Conservation (phyloP, 1,139 yeast species). For the Groenewaldozyma sp. region DNA sequence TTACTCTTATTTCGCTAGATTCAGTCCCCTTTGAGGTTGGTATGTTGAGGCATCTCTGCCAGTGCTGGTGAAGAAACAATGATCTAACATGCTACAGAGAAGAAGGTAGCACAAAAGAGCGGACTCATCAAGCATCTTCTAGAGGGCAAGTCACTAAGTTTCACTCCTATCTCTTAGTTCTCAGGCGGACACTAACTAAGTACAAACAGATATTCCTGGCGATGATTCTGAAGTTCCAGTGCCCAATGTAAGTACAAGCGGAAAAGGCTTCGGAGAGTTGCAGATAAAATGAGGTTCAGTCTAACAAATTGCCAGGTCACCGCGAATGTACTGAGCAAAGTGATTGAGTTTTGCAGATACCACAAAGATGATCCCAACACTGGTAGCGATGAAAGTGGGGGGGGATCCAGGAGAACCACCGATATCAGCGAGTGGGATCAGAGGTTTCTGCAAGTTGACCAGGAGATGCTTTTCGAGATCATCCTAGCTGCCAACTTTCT, state of each 20-base stretch:
- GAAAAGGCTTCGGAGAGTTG: not conserved
- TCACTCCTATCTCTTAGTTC: too few species aligned
- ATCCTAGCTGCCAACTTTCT: conserved; percentile 87
- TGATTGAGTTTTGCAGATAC: conserved; percentile 95
- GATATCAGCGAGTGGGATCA: conserved; percentile 91
- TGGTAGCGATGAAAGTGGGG: conserved; percentile 69
- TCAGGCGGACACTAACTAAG: conserved; percentile 36
- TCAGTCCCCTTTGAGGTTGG: conserved; percentile 34
- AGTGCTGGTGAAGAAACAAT: not conserved
- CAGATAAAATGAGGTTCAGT: not conserved
- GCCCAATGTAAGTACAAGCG: conserved; percentile 58
- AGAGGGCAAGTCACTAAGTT: conserved; percentile 61
- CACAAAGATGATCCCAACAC: conserved; percentile 69
- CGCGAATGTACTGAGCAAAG: conserved; percentile 71
- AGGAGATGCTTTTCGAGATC: conserved; percentile 96
- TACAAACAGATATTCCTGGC: conserved; percentile 39
- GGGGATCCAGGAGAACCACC: conserved; percentile 27
- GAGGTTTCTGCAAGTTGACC: conserved; percentile 91
- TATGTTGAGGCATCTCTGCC: conserved; percentile 16
- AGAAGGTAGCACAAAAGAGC: conserved; percentile 84
- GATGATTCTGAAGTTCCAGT: conserved; percentile 81
- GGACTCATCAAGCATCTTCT: conserved; percentile 84
- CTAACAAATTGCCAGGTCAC: conserved; percentile 22
- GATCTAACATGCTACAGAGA: conserved; percentile 38
- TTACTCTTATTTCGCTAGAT: conserved; percentile 33